Conservation (phyloP, 306 rosid species). For the Malus asiatica region DNA sequence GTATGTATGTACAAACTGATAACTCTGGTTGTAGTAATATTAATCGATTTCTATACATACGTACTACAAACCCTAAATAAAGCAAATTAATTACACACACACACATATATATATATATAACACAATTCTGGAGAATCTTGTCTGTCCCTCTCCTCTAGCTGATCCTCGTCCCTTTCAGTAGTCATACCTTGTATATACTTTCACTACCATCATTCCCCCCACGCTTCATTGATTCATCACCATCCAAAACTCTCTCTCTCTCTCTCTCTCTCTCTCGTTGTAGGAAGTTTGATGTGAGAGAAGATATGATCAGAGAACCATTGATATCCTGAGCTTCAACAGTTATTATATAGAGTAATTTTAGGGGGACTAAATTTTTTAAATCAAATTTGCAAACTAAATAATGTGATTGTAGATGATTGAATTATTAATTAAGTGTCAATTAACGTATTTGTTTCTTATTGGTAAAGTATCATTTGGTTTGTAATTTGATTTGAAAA, state of each 20-base stretch:
- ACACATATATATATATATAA: not conserved
- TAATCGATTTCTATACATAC: not conserved
- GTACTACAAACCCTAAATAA: too few relatives aligned
- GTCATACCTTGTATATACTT: not conserved
- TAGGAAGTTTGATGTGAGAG: not conserved
- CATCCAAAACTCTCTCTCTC: not conserved
- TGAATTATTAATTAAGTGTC: too few relatives aligned
- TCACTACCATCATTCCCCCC: not conserved
- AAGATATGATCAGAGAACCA: not conserved
- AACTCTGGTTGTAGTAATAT: not conserved
- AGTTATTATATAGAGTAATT: too few relatives aligned
- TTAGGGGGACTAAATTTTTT: fast-evolving
- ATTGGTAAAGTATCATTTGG: too few relatives aligned
- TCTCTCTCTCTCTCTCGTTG: not conserved
- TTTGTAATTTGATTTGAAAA: too few relatives aligned
- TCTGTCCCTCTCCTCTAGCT: not conserved
- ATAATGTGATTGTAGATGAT: too few relatives aligned
- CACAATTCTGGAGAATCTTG: not conserved
- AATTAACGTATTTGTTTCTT: too few relatives aligned
- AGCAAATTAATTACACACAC: too few relatives aligned
- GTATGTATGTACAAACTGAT: too few relatives aligned
- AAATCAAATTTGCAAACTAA: too few relatives aligned
- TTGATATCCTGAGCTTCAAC: not conserved
- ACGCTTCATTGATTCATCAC: too few relatives aligned
- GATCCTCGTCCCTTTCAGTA: slow-evolving; percentile 4